Base-by-base conservation (phyloP, 441 rosid genomes). In the Eruca vesicaria region DNA sequence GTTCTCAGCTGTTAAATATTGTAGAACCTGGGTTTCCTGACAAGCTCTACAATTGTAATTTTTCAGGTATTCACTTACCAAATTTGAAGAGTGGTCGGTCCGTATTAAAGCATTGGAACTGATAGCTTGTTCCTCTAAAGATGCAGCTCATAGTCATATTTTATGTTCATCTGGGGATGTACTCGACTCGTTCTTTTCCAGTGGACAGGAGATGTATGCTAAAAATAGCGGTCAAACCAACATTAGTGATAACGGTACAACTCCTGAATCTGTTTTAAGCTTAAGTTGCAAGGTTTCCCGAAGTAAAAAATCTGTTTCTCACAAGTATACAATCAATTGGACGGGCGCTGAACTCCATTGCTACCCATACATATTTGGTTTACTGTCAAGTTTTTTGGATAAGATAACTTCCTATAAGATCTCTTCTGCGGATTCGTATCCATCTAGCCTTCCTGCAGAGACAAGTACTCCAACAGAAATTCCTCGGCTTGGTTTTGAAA, bases 271-370 rank as follows among this genome's bases (percentile, higher is more conserved):
- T 72, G 89, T 86, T 82, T 67, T 96, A 82, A 73, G 76, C 75
- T 80, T 93, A 63, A 86, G 76, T 60, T 89, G 86, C 87, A 85
- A 87, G 84, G 82, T 86, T 75, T 66, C 48, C 80, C 85, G 79
- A 74, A 75, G 79, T 65, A 79, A 16, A 53, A 78, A 64, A 31
- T 36, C 68, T 29, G 61, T 73, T 80, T 76, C 33, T 73, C 82
- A 82, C 66, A 85, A 83, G 74, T 83, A 77, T 76, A 74, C 79
- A 21, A 41, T 93, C 76, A 53, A 67, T 83, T 84, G 94, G 87
- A 87, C 68, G 65, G 83, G 89, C 76, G 86, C 86, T 69, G 94
- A 96, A 77, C 78, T 96, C 74, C 98, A 96, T 85, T 90, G 94
- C 83, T 86, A 88, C 73, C 99, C 98, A 57, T 73, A 65, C 83